Conservation (phyloP, 371 early-diverging fungal genomes). For the Rhizomucor pusillus region DNA sequence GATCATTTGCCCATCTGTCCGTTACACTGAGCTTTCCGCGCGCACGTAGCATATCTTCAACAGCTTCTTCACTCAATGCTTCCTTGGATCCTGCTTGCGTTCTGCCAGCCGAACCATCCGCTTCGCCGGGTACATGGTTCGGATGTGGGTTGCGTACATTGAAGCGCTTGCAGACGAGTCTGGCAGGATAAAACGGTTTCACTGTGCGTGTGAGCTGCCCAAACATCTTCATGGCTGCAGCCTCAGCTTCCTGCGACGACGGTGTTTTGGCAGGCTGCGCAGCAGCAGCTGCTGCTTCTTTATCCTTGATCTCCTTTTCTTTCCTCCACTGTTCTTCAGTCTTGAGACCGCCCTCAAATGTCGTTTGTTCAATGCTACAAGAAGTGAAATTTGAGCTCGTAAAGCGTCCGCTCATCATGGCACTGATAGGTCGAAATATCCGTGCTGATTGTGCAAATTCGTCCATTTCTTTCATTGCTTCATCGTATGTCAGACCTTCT, state of each 20-base stretch:
- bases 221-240: slow-evolving; percentile 75
- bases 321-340: slow-evolving; percentile 43
- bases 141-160: slow-evolving; percentile 79
- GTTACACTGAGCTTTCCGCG: slow-evolving; percentile 4
- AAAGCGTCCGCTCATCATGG: slow-evolving; percentile 80
- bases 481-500: slow-evolving; percentile 51
- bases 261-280: slow-evolving; percentile 9
- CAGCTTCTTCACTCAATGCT: slow-evolving; percentile 54
- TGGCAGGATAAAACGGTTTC: slow-evolving; percentile 63
- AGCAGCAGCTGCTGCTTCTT: slow-evolving; percentile 8
- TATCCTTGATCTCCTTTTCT: slow-evolving; percentile 33
- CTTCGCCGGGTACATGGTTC: slow-evolving; percentile 34
- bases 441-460: slow-evolving; percentile 85
- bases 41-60: slow-evolving; percentile 56
- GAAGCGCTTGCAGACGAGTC: slow-evolving; percentile 81
- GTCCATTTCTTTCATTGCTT: slow-evolving; percentile 64
- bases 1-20: slow-evolving; percentile 24
- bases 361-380: slow-evolving; percentile 24
- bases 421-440: slow-evolving; percentile 75
- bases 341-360: slow-evolving; percentile 54
- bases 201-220: slow-evolving; percentile 68
- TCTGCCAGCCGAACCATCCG: slow-evolving; percentile 21
- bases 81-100: slow-evolving; percentile 42
- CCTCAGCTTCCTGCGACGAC: slow-evolving; percentile 53
- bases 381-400: slow-evolving; percentile 50